Conservation (phyloP, 495 filamentous ascomycete species). For the Aspergillus heteromorphus region DNA sequence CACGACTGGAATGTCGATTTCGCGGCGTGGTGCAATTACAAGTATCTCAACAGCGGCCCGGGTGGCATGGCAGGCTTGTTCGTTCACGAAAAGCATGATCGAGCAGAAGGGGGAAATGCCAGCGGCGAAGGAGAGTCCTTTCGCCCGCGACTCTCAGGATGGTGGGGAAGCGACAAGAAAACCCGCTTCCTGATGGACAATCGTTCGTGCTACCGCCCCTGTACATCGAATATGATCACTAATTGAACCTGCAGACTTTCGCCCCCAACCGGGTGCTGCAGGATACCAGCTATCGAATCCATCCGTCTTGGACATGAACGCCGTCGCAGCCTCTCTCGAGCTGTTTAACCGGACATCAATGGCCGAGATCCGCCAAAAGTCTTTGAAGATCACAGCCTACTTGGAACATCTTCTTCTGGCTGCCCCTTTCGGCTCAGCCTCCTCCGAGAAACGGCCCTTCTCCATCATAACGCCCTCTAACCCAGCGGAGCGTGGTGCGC, state of each 20-base stretch:
- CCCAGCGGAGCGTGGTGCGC: conserved; percentile 70
- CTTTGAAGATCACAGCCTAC: conserved; percentile 69
- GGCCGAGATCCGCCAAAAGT: conserved; percentile 64
- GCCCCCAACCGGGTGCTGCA: conserved; percentile 60
- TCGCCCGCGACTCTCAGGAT: conserved; percentile 65
- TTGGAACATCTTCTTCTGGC: conserved; percentile 63
- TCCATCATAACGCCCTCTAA: conserved; percentile 76
- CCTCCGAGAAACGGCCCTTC: conserved; percentile 49
- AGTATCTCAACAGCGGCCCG: conserved; percentile 90
- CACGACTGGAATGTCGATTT: conserved; percentile 96
- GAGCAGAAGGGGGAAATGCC: conserved; percentile 37
- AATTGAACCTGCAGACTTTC: conserved; percentile 46
- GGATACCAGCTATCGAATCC: conserved; percentile 62
- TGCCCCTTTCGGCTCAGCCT: conserved; percentile 30
- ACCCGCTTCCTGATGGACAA: conserved; percentile 77
- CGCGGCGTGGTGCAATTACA: conserved; percentile 96
- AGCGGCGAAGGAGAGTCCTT: conserved; percentile 32
- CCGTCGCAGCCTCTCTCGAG: conserved; percentile 69
- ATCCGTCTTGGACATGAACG: conserved; percentile 54
- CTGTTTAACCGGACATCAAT: conserved; percentile 74
- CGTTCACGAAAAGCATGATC: conserved; percentile 71
- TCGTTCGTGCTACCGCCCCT: conserved; percentile 33
- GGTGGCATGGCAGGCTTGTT: conserved; percentile 84
- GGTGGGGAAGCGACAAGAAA: conserved; percentile 81
- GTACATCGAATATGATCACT: background rate